Base-by-base conservation (phyloP, 1,284 basidiomycete species). In the Stygiomarasmius scandens region DNA sequence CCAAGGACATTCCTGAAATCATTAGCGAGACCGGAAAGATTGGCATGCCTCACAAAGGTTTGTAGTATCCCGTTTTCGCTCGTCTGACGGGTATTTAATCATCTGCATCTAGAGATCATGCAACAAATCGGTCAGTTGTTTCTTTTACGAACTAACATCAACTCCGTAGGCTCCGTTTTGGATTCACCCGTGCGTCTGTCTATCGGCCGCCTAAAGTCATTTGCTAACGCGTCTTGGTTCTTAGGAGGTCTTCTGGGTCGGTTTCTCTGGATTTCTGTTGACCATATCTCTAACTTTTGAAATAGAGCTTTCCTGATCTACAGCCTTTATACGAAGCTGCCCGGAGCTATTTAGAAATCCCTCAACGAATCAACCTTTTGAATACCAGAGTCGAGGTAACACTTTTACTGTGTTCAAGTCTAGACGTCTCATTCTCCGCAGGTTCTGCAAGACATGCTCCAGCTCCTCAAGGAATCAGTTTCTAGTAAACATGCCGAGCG, bases 361-460 rank as follows among this genome's bases (percentile, higher is more conserved):
- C 93, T 2, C 95, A 97, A 71, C 85, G 95, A 52, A 95, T 97
- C 64, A 93, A 96, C 70, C 77, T 98, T 43, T 78, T 98, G 58
- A 98, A 97, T 73, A 93, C 94, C 29, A 88, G 95, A 59, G 95
- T 98, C 22, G 96, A 96, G 80, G 92, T 90, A 61, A 52, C 73
- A 50, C 22, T 47, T 59, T 16, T n/a, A 16, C 20, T 34, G n/a
- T 50, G 73, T 14, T 8, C 8, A 34, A 34, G 96, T 48, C 97
- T 52, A 22, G 16, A 23, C 38, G 53, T 38, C 47, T 51, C 53
- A 52, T 57, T 97, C 74, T 96, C 94, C 94, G 90, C 92, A 93
- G 91, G 91, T 98, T 58, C 77, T 98, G 41, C 95, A 98, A 80
- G 95, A 98, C 71, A 97, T 98, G 93, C 84, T 98, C 9, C 92